phyloP scores from a whole-genome alignment of 2,329 filamentous ascomycete genomes.

The Lachnellula hyalina region DNA sequence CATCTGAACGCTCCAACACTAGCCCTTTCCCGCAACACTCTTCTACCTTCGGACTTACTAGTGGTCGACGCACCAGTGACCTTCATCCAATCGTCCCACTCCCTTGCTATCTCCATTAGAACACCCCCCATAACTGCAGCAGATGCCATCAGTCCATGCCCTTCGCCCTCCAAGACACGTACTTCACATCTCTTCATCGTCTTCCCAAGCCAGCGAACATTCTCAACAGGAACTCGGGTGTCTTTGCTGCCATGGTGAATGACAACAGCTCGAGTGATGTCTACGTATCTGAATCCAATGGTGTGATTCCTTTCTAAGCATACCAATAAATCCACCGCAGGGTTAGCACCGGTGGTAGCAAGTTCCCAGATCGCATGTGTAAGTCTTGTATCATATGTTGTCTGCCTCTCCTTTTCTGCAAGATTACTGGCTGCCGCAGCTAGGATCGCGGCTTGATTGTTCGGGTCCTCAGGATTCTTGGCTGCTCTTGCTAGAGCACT shows the following conservation, averaged over 20 bases:
- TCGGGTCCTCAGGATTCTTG: constrained; percentile 25
- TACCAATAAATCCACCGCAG: constrained; percentile 85
- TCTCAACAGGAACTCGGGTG: constrained; percentile 87
- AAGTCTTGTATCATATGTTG: constrained; percentile 74
- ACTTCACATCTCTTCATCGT: constrained; percentile 93
- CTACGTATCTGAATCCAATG: constrained; percentile 94
- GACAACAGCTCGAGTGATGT: constrained; percentile 84
- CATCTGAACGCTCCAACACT: constrained; percentile 29
- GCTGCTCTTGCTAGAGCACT: constrained; percentile 24
- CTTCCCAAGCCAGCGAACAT: constrained; percentile 90
- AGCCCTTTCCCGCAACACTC: constrained; percentile 27
- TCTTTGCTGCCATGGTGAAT: constrained; percentile 93
- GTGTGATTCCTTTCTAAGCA: constrained; percentile 86
- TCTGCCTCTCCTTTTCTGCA: constrained; percentile 66
- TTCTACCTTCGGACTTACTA: constrained; percentile 24
- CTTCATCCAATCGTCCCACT: constrained; percentile 85
- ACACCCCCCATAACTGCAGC: constrained; percentile 89
- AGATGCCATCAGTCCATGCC: constrained; percentile 93
- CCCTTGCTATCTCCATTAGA: constrained; percentile 87
- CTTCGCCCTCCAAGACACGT: constrained; percentile 81
- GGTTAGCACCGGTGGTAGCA: constrained; percentile 86
- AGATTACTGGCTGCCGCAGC: constrained; percentile 55
- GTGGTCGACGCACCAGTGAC: constrained; percentile 40
- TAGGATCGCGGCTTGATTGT: constrained; percentile 29
- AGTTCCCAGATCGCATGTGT: constrained; percentile 94